Evolutionary conservation across 1,139 yeast genomes (phyloP), one percentile per base, ranked within the genome.

Genomic region (Kluyveromyces marxianus): DNA sequence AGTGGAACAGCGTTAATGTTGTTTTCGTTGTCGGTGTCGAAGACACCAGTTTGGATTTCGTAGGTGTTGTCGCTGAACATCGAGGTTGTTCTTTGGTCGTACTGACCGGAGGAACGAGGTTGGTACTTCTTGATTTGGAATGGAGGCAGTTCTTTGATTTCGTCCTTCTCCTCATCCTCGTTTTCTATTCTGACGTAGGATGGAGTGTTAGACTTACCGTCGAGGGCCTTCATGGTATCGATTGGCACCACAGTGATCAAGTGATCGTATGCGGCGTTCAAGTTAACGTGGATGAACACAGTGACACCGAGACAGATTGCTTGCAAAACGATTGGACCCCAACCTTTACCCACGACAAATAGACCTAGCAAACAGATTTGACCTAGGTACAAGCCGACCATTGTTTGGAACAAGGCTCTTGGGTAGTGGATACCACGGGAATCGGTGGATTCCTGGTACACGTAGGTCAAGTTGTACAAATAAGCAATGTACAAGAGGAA

Each of bases 271-370:
- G 96, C 85, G 26, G 60, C 53, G 46, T 71, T 75, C 58, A 90
- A 65, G 49, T 77, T 72, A 33, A 77, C 37, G 60, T 92, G 96
- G 47, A 78, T 74, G 58, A 79, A 77, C 3, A 77, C 74, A 0
- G 97, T 88, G 51, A 75, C 71, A 14, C 71, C 77, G 14, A 88
- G 58, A 46, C 81, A 70, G 48, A 87, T 73, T 6, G 77, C 83
- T 65, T 85, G 88, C 45, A 92, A 69, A 14, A 77, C 90, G 53
- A 90, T 76, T 41, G 96, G 95, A 36, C 96, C 97, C 96, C 96
- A 90, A 48, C 95, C 86, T 72, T 88, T 87, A 53, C 95, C 94
- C 58, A 89, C 88, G 28, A 81, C 87, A 62, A 89, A 88, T 52
- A 92, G 71, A 47, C 95, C 97, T 53, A 90, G 68, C 60, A 92